Percentiles rank a stretch among this genome's conserved stretches.
Evolutionary conservation across 208 protist species (phyloP).

Genomic region (Trichomonas gallinae): DNA sequence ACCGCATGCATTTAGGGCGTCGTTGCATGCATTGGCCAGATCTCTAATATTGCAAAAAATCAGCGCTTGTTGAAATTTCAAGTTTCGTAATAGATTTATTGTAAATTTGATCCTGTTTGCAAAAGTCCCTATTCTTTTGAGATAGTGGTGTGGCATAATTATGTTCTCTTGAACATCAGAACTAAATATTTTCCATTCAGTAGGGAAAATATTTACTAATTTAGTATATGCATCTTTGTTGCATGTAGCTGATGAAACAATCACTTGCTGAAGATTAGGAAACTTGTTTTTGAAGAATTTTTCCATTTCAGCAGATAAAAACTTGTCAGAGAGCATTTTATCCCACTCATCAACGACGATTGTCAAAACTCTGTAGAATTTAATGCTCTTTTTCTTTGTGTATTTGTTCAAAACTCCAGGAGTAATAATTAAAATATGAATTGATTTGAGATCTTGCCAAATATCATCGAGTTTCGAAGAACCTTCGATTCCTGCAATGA

Average conservation of each 20-base stretch:
- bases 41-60: constrained; percentile 3
- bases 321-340: neutral
- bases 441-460: neutral
- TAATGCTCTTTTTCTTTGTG: neutral
- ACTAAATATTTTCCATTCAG: neutral
- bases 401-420: neutral
- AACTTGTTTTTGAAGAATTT: neutral
- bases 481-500: neutral
- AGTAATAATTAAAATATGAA: neutral
- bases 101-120: neutral
- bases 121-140: neutral
- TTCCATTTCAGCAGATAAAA: neutral
- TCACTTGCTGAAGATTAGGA: neutral
- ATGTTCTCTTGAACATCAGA: neutral
- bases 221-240: neutral
- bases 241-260: neutral
- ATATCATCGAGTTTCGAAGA: neutral
- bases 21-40: neutral
- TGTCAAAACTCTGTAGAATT: neutral
- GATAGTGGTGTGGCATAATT: neutral
- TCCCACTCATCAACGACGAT: constrained; percentile 18
- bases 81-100: neutral
- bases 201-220: neutral
- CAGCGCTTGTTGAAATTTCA: constrained; percentile 5
- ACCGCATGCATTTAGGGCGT: neutral